A percentile compares a stretch with the other conserved stretches of the same genome.
These are phyloP conservation scores for Sinapis alba DNA, from an alignment of 441 rosid genomes.

Conservation along the genomic window DNA sequence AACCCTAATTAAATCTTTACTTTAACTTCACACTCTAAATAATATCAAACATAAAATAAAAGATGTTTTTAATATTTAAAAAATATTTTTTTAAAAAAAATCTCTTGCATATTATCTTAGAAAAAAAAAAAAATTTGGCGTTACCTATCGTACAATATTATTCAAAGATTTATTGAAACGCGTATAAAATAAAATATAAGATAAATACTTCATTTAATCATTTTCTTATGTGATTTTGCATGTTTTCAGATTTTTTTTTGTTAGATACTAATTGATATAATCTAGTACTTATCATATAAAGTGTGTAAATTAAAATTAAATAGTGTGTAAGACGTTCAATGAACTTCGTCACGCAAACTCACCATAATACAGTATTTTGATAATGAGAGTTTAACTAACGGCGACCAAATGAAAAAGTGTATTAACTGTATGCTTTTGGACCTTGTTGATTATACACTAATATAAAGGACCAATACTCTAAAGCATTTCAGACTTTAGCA, in stretches of 20 bases:
- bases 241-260: not conserved
- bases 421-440: not conserved
- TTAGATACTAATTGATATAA: not conserved
- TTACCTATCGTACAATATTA: too few relatives aligned
- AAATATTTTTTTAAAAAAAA: too few relatives aligned
- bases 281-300: not conserved
- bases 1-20: too few relatives aligned
- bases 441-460: not conserved
- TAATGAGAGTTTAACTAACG: not conserved
- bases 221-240: not conserved
- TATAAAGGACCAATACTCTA: not conserved
- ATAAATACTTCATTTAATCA: not conserved
- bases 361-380: not conserved
- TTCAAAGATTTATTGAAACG: not conserved
- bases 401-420: not conserved
- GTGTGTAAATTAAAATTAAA: not conserved
- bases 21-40: too few relatives aligned
- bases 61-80: too few relatives aligned
- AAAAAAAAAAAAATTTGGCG: too few relatives aligned
- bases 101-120: too few relatives aligned
- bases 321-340: not conserved
- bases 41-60: too few relatives aligned
- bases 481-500: not conserved
- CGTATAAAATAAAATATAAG: not conserved
- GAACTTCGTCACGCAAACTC: not conserved